phyloP scores from a whole-genome alignment of 257 asterid genomes.

The Solanum piurae region DNA sequence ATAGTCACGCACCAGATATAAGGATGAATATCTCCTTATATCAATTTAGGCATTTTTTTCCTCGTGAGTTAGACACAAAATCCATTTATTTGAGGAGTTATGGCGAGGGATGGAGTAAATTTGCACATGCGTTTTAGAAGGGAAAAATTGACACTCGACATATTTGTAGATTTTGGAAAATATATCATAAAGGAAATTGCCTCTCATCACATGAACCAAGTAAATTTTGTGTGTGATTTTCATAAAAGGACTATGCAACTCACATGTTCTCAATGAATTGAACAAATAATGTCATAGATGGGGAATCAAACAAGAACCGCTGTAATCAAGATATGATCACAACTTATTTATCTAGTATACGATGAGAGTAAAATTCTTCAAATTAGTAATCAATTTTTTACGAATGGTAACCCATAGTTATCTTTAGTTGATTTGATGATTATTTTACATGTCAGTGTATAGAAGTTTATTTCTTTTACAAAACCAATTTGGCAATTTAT shows the following conservation, averaged over 20 bases:
- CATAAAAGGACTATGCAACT: background rate
- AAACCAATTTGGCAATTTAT: background rate
- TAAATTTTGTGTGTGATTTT: background rate
- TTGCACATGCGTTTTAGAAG: background rate
- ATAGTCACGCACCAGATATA: background rate
- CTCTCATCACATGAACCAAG: background rate
- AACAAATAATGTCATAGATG: background rate
- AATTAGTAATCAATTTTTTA: background rate
- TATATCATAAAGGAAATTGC: background rate
- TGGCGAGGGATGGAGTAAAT: background rate
- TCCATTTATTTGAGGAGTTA: background rate
- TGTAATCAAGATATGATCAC: background rate
- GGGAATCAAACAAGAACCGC: background rate
- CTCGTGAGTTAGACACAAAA: background rate
- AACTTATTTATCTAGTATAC: background rate
- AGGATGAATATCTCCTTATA: background rate
- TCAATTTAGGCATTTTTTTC: background rate
- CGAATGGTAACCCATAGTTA: background rate
- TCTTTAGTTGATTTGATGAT: background rate
- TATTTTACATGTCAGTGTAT: background rate
- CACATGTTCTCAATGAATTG: background rate
- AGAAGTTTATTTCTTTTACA: background rate
- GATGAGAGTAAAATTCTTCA: too few species aligned
- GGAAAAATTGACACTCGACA: background rate
- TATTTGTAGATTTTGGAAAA: background rate